Evolutionary conservation across 768 basidiomycete genomes (phyloP), one percentile per base, ranked within the genome.

Genomic region (Leccinum subgranulosum): DNA sequence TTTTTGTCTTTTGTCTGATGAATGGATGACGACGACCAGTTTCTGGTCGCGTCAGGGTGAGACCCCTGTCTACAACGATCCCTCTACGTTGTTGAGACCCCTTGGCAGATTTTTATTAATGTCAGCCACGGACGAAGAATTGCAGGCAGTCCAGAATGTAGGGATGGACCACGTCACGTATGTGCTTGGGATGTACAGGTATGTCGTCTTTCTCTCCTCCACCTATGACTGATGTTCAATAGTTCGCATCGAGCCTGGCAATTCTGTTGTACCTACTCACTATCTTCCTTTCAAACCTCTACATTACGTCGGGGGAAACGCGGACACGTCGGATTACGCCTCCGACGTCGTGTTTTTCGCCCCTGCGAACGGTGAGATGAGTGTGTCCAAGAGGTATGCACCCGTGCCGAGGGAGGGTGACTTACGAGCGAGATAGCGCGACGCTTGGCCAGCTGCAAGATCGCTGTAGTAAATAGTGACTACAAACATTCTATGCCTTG

Each of bases 141-240:
- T 96, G 27, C 65, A 79, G 31, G 89, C 80, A 59, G 83, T 88
- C 4, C 79, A 90, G 60, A 81, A 82, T 12, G 76, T 75, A 21
- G 87, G 82, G 45, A 91, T 96, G 85, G 94, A 96, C 69, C 92
- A 94, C 65, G 93, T 94, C 58, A 94, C 94, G 0, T 96, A 95
- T 64, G 79, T 89, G 33, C 79, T 94, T 17, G 87, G 90, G 67
- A 87, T 93, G 79, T 87, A 86, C 75, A 88, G 88, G 90, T 87
- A 36, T 29, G 79, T 53, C 31, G 46, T 25, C 25, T 6, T 3
- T 19, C 21, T 11, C 31, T 15, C 27, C 10, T 14, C 48, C 17
- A 3, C 27, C 39, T 43, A 53, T 51, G 33, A 14, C 47, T 39
- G 11, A 11, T 25, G 6, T 14, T 63, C 33, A n/a, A 49, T 58